Conservation (phyloP, 768 basidiomycete genomes). For the Mrakia blollopis region DNA sequence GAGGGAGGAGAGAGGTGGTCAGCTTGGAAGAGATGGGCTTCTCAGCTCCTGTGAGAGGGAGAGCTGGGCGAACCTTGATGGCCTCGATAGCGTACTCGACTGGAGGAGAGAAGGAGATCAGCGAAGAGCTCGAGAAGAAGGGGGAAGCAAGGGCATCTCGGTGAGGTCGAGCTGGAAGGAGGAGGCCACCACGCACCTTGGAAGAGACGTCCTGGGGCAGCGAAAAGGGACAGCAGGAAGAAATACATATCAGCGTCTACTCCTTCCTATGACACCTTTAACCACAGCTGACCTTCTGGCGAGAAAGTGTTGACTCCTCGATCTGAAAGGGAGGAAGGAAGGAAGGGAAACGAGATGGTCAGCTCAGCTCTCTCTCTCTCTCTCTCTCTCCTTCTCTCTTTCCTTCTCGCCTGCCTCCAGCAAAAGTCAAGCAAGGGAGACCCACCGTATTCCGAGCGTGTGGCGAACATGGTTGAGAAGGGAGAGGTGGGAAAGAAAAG, state of each 20-base stretch:
- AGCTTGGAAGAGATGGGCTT: neutral
- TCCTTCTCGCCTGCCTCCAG: constrained; percentile 38
- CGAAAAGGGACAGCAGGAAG: neutral
- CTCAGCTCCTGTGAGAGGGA: neutral
- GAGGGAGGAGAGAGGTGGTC: neutral
- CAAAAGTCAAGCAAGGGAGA: constrained; percentile 7
- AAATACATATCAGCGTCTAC: neutral
- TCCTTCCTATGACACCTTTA: constrained; percentile 4
- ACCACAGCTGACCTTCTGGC: constrained; percentile 53
- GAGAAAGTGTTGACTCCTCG: constrained; percentile 99
- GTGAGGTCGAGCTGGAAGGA: neutral
- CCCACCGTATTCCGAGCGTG: constrained; percentile 88
- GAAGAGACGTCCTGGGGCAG: constrained; percentile 65
- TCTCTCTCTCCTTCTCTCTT: constrained; percentile 39
- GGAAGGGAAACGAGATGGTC: neutral
- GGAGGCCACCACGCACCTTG: constrained; percentile 60
- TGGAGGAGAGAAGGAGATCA: constrained; percentile 41
- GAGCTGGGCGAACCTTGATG: constrained; percentile 64
- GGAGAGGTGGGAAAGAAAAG: neutral
- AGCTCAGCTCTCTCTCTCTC: constrained; percentile 11
- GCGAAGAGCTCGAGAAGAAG: neutral
- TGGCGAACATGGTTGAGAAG: constrained; percentile 67
- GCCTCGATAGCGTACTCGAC: constrained; percentile 99
- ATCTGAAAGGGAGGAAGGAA: constrained; percentile 47
- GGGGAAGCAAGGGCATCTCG: constrained; percentile 28